phyloP scores from a whole-genome alignment of 345 rosid genomes.

The Stellera chamaejasme region DNA sequence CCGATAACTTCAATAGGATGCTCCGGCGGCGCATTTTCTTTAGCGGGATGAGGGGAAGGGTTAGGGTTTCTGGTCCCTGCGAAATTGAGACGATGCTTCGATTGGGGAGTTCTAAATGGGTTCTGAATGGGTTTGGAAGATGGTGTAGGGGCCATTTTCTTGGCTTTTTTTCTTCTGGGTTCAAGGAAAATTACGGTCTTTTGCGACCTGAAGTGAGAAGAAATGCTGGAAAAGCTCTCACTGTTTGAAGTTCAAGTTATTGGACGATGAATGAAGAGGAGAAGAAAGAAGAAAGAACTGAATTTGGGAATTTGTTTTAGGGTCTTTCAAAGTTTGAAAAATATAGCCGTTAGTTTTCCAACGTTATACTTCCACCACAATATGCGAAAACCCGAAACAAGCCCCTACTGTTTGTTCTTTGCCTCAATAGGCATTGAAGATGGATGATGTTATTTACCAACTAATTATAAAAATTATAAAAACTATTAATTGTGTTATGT shows the following conservation, averaged over 20 bases:
- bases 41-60: constrained; percentile 41
- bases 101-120: constrained; percentile 59
- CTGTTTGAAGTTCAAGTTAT: not conserved
- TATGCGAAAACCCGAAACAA: no score
- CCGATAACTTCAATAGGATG: constrained; percentile 93
- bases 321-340: no score
- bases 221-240: constrained; percentile 1
- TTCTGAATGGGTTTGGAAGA: constrained; percentile 35
- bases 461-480: no score
- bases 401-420: no score
- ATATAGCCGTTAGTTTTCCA: no score
- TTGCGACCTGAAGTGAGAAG: not conserved
- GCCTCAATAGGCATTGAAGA: no score
- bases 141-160: constrained; percentile 79
- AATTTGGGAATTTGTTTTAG: no score
- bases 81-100: constrained; percentile 69
- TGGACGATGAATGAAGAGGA: constrained; percentile 3
- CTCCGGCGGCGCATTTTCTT: constrained; percentile 45
- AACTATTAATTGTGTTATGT: no score
- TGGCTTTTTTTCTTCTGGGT: not conserved
- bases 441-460: no score
- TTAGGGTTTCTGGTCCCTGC: constrained; percentile 24
- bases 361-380: no score
- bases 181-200: not conserved
- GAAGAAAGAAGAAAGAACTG: no score